Base-by-base conservation (phyloP, 2,329 filamentous ascomycete species). In the Aspergillus sp. region DNA sequence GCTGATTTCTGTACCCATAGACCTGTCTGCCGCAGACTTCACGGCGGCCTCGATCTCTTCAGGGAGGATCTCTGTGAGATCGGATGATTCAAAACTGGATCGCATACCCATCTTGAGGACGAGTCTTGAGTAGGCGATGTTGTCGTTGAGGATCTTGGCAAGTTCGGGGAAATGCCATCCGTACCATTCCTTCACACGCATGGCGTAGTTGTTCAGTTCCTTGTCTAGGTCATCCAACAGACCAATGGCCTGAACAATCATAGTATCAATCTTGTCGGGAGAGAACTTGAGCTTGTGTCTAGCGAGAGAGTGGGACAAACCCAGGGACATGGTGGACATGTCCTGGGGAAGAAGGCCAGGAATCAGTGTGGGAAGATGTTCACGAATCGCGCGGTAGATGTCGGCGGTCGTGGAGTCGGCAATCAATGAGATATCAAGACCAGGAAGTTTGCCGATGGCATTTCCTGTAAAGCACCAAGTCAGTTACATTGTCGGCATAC, bases 171-270 rank as follows among this genome's bases (percentile, higher is more conserved):
- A 99, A 79, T 98, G 95, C 95, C 95, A 99, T 70, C 95, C 95
- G 75, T 99, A 99, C 95, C 95, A 99, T 78, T 99, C 95, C 87
- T 98, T 98, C 62, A 97, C 92, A 76, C 95, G 86, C 95, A 99
- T 99, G 64, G 95, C 93, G 73, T 97, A 98, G 68, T 91, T 95
- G 82, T 99, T 99, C 64, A 99, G 83, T 79, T 99, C 95, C 84
- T 99, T 99, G 82, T 99, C 95, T 61, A 99, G 82, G 64, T 99
- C 95, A 73, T 99, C 95, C 47, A 99, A 84, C 52, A 97, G 86
- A 64, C 90, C 89, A 73, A 99, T 95, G 57, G 93, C 93, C 80
- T 99, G 95, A 58, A 99, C 93, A 72, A 99, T 96, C 95, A 99
- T 99, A 52, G 95, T 95, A 74, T 99, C 95, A 66, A 99, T 93